Conservation (phyloP, 148 eudicot species). For the Talinum fruticosum region DNA sequence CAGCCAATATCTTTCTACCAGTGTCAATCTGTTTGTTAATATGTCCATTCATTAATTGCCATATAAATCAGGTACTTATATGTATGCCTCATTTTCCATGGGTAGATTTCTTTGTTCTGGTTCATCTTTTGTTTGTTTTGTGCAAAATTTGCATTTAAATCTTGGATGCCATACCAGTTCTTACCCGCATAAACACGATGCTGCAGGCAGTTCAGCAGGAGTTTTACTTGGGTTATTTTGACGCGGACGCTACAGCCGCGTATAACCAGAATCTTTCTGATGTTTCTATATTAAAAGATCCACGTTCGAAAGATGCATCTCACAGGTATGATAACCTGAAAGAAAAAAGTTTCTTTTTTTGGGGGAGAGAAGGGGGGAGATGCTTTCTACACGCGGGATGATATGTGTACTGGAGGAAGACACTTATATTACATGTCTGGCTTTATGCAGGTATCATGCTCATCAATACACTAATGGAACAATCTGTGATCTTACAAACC, state of each 20-base stretch:
- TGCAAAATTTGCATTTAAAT: neutral
- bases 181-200: constrained; percentile 12
- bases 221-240: constrained; percentile 74
- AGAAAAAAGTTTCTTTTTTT: no score
- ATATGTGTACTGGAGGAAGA: constrained; percentile 1
- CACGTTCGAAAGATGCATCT: constrained; percentile 91
- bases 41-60: neutral
- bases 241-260: constrained; percentile 74
- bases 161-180: neutral
- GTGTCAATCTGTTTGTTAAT: neutral
- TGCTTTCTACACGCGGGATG: neutral
- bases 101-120: neutral
- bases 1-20: neutral
- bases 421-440: constrained; percentile 4
- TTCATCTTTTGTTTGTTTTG: neutral
- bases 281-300: constrained; percentile 75
- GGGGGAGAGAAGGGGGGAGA: neutral
- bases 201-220: constrained; percentile 85
- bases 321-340: constrained; percentile 49
- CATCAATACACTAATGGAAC: constrained; percentile 86
- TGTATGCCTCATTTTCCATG: neutral
- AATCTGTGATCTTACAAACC: constrained; percentile 72
- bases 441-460: constrained; percentile 76
- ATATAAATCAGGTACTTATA: no score
- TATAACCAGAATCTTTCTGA: constrained; percentile 75